Evolutionary conservation across 768 basidiomycete species (phyloP).

Genomic region (Hygrocybe punicea): DNA sequence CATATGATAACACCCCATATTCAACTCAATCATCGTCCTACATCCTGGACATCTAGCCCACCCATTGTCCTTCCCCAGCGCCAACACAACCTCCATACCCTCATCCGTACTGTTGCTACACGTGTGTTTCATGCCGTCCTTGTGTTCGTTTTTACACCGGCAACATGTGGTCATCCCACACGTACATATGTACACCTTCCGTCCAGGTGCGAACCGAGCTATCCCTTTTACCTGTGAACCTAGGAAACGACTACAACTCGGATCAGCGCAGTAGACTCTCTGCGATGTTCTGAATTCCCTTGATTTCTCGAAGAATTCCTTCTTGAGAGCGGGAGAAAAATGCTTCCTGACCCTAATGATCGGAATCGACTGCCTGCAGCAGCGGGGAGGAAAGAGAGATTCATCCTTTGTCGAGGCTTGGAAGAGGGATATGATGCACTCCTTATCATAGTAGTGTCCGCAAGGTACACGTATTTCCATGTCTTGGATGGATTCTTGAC

Average conservation of each 20-base stretch:
- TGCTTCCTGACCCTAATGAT: conserved; percentile 17
- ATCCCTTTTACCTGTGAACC: conserved; percentile 33
- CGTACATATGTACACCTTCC: conserved; percentile 42
- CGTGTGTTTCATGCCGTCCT: not conserved
- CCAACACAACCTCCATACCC: conserved; percentile 32
- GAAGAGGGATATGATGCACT: conserved; percentile 35
- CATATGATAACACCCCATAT: conserved; percentile 7
- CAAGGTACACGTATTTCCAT: conserved; percentile 32
- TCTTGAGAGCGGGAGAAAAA: conserved; percentile 19
- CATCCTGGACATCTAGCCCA: conserved; percentile 69
- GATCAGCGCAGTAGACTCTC: conserved; percentile 49
- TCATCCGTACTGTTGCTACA: not conserved
- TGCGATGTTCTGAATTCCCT: conserved; percentile 44
- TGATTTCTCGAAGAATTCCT: conserved; percentile 41
- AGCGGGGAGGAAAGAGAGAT: conserved; percentile 40
- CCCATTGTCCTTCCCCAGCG: conserved; percentile 41
- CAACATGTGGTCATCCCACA: conserved; percentile 44
- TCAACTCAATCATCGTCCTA: conserved; percentile 51
- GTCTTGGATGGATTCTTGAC: conserved; percentile 6
- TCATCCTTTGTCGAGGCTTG: conserved; percentile 39
- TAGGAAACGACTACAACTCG: conserved; percentile 53
- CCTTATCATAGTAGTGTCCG: conserved; percentile 35
- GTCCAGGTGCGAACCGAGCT: conserved; percentile 13
- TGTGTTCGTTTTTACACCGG: conserved; percentile 31
- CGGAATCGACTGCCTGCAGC: conserved; percentile 33